phyloP scores from a whole-genome alignment of 441 rosid genomes.

The California macrophylla region DNA sequence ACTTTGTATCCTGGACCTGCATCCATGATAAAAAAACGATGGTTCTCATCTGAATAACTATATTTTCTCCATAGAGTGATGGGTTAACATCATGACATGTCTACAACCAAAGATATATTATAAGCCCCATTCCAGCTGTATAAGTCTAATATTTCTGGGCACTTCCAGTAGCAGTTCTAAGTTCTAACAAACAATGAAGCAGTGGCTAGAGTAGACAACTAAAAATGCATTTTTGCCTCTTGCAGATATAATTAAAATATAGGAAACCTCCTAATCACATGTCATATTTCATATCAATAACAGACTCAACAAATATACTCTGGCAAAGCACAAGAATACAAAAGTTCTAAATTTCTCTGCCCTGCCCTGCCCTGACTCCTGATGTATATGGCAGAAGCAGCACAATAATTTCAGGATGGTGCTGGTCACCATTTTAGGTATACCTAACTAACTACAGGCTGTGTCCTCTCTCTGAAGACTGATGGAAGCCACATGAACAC shows the following conservation, averaged over 20 bases:
- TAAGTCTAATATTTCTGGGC: background rate
- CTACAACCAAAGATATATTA: constrained; percentile 9
- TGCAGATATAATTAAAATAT: background rate
- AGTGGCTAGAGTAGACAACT: background rate
- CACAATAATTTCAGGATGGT: constrained; percentile 12
- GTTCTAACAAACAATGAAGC: no score
- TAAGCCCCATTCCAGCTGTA: background rate
- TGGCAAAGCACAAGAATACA: constrained; percentile 14
- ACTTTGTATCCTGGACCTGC: constrained; percentile 19
- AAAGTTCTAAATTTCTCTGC: constrained; percentile 4
- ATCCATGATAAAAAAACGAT: constrained; percentile 1
- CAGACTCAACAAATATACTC: constrained; percentile 6
- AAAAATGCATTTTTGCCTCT: no score
- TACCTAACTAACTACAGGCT: no score
- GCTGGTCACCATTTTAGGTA: constrained; percentile 23
- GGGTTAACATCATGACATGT: constrained; percentile 23
- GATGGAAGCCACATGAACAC: constrained; percentile 15
- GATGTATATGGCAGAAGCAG: constrained; percentile 12
- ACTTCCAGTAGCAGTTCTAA: background rate
- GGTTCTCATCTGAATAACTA: constrained; percentile 20
- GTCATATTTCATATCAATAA: background rate
- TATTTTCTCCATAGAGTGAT: constrained; percentile 21
- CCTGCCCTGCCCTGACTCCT: no score
- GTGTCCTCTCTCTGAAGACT: constrained; percentile 21
- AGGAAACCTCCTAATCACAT: background rate